These are phyloP conservation scores for Chlamydomonas reinhardtii DNA, from an alignment of 163 green algal species.

Conservation along the genomic window DNA sequence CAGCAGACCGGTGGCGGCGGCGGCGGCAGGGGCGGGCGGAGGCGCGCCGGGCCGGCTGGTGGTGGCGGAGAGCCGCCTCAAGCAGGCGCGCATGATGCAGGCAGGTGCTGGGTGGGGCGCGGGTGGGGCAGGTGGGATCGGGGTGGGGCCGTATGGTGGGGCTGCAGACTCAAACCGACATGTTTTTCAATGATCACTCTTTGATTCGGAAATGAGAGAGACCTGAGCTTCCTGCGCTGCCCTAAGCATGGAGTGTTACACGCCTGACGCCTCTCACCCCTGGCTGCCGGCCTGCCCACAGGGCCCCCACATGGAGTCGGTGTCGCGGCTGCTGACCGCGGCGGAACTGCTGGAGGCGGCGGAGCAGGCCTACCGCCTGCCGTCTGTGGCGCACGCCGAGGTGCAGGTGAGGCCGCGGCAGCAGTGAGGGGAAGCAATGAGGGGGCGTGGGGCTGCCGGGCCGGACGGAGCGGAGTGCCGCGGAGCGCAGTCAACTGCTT, in stretches of 20 bases:
- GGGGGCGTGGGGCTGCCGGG: no score
- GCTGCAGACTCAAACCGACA: no score
- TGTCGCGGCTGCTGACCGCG: constrained; percentile 35
- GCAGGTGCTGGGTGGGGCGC: neutral
- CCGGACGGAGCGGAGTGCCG: no score
- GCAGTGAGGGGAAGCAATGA: no score
- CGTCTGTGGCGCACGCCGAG: constrained; percentile 10
- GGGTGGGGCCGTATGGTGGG: no score
- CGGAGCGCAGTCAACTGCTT: no score
- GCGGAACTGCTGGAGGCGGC: constrained; percentile 17
- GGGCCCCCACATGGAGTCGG: constrained; percentile 28
- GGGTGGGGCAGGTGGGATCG: no score
- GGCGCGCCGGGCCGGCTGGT: neutral
- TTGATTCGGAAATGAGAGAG: no score
- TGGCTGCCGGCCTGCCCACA: neutral
- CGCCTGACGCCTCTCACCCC: no score
- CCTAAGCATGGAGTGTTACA: no score
- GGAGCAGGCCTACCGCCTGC: constrained; percentile 37
- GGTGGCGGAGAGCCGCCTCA: neutral
- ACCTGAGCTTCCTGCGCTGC: no score
- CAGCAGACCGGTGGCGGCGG: neutral
- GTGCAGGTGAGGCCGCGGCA: constrained; percentile 12
- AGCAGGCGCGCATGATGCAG: constrained; percentile 45
- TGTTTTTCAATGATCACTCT: no score
- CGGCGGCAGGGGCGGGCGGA: neutral